These are phyloP conservation scores for Solanum chiquidenum DNA, from an alignment of 257 asterid species.

Conservation along the genomic window DNA sequence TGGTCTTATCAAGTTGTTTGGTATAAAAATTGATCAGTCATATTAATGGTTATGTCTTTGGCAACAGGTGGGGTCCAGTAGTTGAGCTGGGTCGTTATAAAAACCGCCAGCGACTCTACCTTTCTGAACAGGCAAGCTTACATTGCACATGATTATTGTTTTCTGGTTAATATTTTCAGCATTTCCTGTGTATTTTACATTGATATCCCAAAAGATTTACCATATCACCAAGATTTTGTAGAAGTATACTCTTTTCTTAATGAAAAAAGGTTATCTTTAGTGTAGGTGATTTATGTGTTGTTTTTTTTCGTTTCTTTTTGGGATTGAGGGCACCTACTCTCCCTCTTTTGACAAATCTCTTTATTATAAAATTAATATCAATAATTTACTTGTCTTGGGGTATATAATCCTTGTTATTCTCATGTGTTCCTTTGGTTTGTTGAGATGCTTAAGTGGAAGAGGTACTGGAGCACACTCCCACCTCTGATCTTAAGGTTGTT, in stretches of 20 bases:
- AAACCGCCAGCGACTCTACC: conserved; percentile 81
- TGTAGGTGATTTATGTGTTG: not conserved
- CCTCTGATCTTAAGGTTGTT: not conserved
- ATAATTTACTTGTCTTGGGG: not conserved
- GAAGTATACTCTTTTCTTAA: not conserved
- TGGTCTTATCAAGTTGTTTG: not conserved
- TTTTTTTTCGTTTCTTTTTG: not conserved
- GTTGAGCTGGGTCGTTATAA: conserved; percentile 52
- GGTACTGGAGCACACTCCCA: not conserved
- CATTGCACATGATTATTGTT: not conserved
- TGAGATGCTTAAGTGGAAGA: not conserved
- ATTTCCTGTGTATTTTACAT: not conserved
- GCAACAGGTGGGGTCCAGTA: conserved; percentile 83
- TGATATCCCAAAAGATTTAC: not conserved
- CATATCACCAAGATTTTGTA: not conserved
- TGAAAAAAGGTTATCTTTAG: not conserved
- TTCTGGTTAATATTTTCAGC: not conserved
- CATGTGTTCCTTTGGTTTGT: not conserved
- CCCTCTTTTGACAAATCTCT: not conserved
- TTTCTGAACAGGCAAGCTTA: conserved; percentile 67
- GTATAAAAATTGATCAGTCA: not conserved
- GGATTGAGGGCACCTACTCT: not conserved
- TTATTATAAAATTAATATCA: not conserved
- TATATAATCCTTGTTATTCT: not conserved
- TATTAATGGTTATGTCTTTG: not conserved